Evolutionary conservation across 1,139 yeast genomes (phyloP), one percentile per base, ranked within the genome.

Genomic region (Taphrina populina): DNA sequence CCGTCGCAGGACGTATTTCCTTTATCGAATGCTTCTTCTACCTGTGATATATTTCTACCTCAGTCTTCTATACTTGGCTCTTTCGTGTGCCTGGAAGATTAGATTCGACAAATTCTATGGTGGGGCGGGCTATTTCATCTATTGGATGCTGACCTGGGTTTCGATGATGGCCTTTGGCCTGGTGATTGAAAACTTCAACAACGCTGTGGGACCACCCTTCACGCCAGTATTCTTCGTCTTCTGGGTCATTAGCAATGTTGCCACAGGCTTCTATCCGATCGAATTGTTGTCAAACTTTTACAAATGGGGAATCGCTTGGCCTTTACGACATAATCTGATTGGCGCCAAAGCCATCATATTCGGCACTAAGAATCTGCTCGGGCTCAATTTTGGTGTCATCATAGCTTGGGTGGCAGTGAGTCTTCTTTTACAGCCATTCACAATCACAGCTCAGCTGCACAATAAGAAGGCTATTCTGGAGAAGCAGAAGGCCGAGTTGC

Each of bases 301-400:
- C 67, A 69, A 80, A 47, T 81, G 77, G 66, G 88, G 88, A 5
- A 81, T 81, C 64, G 82, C 78, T 26, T 70, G 81, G 70, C 90
- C 90, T 0, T 74, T 83, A 63, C 78, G 76, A 65, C 81, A 82
- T 62, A 76, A 81, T 0, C 76, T 74, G 51, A 82, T 79, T 59
- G 73, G 80, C 19, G 73, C 73, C 62, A 77, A 78, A 64, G 83
- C 82, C 2, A 73, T 83, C 13, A 73, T 83, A 58, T 76, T 81
- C 62, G 70, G 80, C 63, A 68, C 82, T 1, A 80, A 76, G 64
- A 80, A 80, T 1, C 65, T 75, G 17, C 61, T 83, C 64, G 87
- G 86, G 4, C 66, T 80, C 60, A 76, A 81, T 64, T 73, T 79
- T 47, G 86, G 84, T 40, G 70, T 83, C 1, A 64, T 83, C 59